These are phyloP conservation scores for Entomortierella parvispora DNA, from an alignment of 192 early-diverging fungal species.

Conservation along the genomic window DNA sequence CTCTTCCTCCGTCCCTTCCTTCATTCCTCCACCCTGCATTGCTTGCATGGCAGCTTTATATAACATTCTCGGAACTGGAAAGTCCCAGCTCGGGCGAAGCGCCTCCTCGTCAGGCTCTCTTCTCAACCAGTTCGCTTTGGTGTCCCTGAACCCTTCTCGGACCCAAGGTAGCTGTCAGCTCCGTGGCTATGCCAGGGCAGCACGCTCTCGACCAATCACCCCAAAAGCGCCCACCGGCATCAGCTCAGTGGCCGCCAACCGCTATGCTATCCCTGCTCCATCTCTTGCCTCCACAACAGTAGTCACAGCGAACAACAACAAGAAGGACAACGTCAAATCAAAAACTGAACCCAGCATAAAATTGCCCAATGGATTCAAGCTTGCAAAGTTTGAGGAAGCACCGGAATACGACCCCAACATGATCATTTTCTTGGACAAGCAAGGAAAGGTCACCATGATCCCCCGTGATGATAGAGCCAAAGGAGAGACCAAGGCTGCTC, in stretches of 20 bases:
- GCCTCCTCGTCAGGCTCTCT: neutral
- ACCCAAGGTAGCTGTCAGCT: neutral
- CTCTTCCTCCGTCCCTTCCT: neutral
- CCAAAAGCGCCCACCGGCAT: constrained; percentile 8
- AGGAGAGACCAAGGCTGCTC: constrained; percentile 36
- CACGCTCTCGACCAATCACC: constrained; percentile 18
- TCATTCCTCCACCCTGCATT: neutral
- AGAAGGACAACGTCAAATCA: neutral
- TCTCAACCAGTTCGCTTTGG: constrained; percentile 5
- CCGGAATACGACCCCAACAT: constrained; percentile 45
- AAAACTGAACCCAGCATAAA: constrained; percentile 14
- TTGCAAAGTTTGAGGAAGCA: constrained; percentile 12
- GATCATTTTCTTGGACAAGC: constrained; percentile 49
- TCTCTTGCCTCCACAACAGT: neutral
- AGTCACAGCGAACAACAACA: neutral
- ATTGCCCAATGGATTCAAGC: constrained; percentile 23
- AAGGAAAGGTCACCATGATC: constrained; percentile 42
- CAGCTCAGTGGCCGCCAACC: neutral
- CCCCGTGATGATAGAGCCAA: constrained; percentile 38
- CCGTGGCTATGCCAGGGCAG: constrained; percentile 40
- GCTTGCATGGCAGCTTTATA: neutral
- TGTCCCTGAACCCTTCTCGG: neutral
- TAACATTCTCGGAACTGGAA: neutral
- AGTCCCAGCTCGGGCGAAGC: too few species aligned
- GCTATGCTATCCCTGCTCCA: neutral